Evolutionary conservation across 2,329 filamentous ascomycete species (phyloP).

Genomic region (Aspergillus fumigatus): DNA sequence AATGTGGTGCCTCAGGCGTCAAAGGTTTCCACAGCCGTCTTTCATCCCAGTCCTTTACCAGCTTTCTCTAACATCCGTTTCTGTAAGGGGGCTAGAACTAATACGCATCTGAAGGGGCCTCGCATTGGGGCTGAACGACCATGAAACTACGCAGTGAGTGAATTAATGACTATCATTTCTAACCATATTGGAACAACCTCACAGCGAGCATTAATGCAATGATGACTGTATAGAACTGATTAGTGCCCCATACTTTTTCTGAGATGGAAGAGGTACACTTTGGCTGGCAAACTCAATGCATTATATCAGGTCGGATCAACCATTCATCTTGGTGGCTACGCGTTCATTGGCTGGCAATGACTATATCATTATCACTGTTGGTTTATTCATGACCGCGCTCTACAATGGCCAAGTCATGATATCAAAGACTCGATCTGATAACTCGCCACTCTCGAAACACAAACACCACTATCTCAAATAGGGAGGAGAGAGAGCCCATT

Average conservation of each 20-base stretch:
- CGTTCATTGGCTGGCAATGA: too few species aligned
- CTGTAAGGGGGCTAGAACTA: neutral
- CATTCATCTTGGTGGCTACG: too few species aligned
- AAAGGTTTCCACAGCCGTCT: neutral
- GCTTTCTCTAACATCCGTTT: neutral
- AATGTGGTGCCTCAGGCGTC: neutral
- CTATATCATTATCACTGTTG: too few species aligned
- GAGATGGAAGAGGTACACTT: too few species aligned
- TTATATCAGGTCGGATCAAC: too few species aligned
- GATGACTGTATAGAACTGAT: too few species aligned
- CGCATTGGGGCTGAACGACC: neutral
- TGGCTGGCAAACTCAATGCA: too few species aligned
- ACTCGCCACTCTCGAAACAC: neutral
- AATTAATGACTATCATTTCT: neutral
- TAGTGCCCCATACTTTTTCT: too few species aligned
- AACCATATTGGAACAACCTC: neutral
- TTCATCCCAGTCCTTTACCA: neutral
- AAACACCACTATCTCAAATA: neutral
- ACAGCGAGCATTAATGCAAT: too few species aligned
- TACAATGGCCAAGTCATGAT: neutral
- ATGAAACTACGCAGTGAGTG: too few species aligned
- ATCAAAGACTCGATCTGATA: neutral
- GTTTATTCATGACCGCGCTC: neutral
- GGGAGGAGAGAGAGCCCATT: neutral
- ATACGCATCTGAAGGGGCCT: neutral